Evolutionary conservation across 2,329 filamentous ascomycete genomes (phyloP).

Genomic region (Metarhizium brunneum): DNA sequence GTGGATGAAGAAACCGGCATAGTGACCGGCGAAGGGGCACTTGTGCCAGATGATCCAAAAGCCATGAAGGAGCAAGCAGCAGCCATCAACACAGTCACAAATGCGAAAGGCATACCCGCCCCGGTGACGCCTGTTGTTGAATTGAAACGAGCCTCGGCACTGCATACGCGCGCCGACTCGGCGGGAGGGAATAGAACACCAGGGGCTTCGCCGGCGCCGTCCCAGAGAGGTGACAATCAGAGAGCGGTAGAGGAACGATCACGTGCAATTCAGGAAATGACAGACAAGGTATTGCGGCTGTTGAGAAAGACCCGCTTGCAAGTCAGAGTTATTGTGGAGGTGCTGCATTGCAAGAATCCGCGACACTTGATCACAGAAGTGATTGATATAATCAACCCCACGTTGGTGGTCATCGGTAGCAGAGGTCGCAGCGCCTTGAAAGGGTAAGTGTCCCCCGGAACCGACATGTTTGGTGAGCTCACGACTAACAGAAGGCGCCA

Average conservation of each 20-base stretch:
- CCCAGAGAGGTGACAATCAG: slow-evolving; percentile 38
- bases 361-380: slow-evolving; percentile 95
- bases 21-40: slow-evolving; percentile 35
- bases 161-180: slow-evolving; percentile 20
- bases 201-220: slow-evolving; percentile 38
- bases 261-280: slow-evolving; percentile 74
- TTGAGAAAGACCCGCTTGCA: slow-evolving; percentile 87
- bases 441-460: slow-evolving; percentile 50
- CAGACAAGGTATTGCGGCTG: slow-evolving; percentile 73
- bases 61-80: slow-evolving; percentile 68
- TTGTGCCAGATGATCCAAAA: slow-evolving; percentile 62
- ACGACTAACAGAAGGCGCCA: slow-evolving; percentile 19
- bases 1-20: slow-evolving; percentile 76
- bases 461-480: background rate
- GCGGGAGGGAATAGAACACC: slow-evolving; percentile 19
- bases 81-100: slow-evolving; percentile 56
- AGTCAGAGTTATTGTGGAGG: slow-evolving; percentile 87
- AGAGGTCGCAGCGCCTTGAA: slow-evolving; percentile 87
- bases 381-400: slow-evolving; percentile 87
- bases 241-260: slow-evolving; percentile 70
- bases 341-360: slow-evolving; percentile 96
- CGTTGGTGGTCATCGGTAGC: slow-evolving; percentile 86
- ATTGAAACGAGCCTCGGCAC: slow-evolving; percentile 19
- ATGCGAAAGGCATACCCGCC: slow-evolving; percentile 23
- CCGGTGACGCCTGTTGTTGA: slow-evolving; percentile 25